Evolutionary conservation across 2,329 filamentous ascomycete species (phyloP).

Genomic region (Zymoseptoria crescenta): DNA sequence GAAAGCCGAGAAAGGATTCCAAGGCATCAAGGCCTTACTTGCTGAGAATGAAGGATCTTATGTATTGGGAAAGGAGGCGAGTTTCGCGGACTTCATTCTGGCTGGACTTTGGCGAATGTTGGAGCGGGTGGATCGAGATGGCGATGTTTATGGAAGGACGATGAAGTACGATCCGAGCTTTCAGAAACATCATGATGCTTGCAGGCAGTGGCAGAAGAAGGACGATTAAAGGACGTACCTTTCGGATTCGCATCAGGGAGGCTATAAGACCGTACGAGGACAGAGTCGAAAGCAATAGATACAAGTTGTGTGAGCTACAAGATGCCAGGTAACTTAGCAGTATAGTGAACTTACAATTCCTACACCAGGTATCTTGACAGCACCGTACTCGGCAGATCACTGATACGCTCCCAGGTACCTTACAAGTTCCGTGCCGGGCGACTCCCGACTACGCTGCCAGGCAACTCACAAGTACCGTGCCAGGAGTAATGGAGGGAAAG

Average conservation of each 20-base stretch:
- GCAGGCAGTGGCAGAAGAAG: slow-evolving; percentile 33
- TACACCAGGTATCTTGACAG: too few species aligned
- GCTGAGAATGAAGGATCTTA: slow-evolving; percentile 53
- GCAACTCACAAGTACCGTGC: neutral
- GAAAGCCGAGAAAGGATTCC: slow-evolving; percentile 34
- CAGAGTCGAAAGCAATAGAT: neutral
- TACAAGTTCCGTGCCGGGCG: too few species aligned
- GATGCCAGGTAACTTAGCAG: neutral
- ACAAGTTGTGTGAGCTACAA: too few species aligned
- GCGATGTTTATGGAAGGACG: slow-evolving; percentile 34
- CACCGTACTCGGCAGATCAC: too few species aligned
- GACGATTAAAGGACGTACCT: slow-evolving; percentile 24
- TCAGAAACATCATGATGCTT: slow-evolving; percentile 33
- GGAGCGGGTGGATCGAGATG: slow-evolving; percentile 23
- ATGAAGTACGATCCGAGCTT: slow-evolving; percentile 35
- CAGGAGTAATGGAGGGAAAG: too few species aligned
- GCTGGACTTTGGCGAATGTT: slow-evolving; percentile 40
- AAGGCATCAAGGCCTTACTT: slow-evolving; percentile 33
- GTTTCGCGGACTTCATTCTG: slow-evolving; percentile 52
- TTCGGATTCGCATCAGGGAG: slow-evolving; percentile 28
- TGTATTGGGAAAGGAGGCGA: slow-evolving; percentile 49
- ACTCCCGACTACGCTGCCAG: too few species aligned
- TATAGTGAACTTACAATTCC: too few species aligned
- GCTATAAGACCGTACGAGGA: neutral
- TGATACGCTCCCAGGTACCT: too few species aligned